Base-by-base conservation (phyloP, 805 yeast species). In the Ogataea angusta region DNA sequence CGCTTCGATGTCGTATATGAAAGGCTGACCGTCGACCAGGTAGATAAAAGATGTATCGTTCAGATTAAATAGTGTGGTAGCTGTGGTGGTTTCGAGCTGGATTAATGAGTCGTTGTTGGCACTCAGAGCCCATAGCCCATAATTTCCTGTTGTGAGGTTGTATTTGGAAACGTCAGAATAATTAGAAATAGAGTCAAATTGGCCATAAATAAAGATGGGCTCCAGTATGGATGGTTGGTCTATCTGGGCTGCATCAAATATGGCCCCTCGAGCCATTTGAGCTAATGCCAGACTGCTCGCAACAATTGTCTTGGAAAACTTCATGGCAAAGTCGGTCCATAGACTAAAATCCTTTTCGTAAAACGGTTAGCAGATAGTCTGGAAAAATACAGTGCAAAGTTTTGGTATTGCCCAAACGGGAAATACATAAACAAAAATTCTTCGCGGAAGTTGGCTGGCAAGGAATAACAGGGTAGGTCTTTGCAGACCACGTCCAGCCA, bases 111-210 rank as follows among this genome's bases (percentile, higher is more conserved):
- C 43, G 30, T 53, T 52, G 9, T 18, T 22, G 9, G 34, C 23
- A 4, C 54, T 46, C 3, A 57, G 18, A 6, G 53, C 51, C 38
- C 57, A 60, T 8, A 58, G 21, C 7, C 49, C 40, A 10, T 40
- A 30, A 3, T 35, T 13, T 4, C 42, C 38, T n/a, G 30, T 27
- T 5, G 63, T 51, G 5, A 58, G 22, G 38, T 60, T 59, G 46
- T 51, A 56, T 28, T 46, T 49, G 23, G 48, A 41, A 3, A 36
- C 26, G 23, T 30, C 36, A 18, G 54, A 42, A 29, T 55, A 55
- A 18, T 49, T 47, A 7, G 63, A 49, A n/a, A 48, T 30, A 1
- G 63, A 52, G 36, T 57, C 52, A 30, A 60, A 63, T 0, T 45
- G 30, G 5, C 67, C 67, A 10, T 59, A 38, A 6, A 62, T 28